Base-by-base conservation (phyloP, 1,284 basidiomycete genomes). In the Grifola frondosa region DNA sequence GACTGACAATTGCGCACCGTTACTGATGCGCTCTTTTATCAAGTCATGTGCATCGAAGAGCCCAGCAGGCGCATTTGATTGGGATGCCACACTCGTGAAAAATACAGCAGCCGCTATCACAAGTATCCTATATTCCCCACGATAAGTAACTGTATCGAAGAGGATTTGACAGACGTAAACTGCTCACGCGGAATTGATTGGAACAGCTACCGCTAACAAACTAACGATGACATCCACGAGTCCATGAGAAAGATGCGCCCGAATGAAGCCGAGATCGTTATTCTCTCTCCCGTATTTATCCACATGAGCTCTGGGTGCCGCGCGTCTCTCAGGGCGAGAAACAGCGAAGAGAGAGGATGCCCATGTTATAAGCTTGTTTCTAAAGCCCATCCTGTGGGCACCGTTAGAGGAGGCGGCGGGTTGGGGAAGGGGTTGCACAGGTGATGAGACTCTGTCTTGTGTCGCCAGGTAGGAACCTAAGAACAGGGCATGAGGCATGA, bases 401-500 rank as follows among this genome's bases (percentile, higher is more conserved):
- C n/a, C n/a, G 30, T 32, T 28, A 13, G 38, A 40, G 20, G 44
- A 32, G 9, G 20, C 41, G n/a, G 46, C n/a, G 30, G 51, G 39
- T 11, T 43, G 45, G 11, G 60, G 57, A 20, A 40, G 15, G 6
- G 58, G 60, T 11, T 59, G 52, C 3, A 33, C 39, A 3, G 48
- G 46, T 5, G 37, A 29, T 10, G 46, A 46, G 12, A 53, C 41
- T 20, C 58, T 48, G 29, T 62, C 51, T 56, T 91, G 83, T 0
- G 87, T 90, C 3, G 89, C 86, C 12, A 95, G 77, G 39, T 85
- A 81, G 6, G 89, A 92, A 8, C 93, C 93, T 3, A 97, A 73
- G 69, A 91, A 95, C 20, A 97, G 74, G 22, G 87, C 85, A 61
- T 97, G 95, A 0, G 94, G 94, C 93, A 84, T 92, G 30, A 90